A percentile compares a stretch with the other conserved stretches of the same genome.
These are phyloP conservation scores for Cryptococcus sp. DNA, from an alignment of 1,284 basidiomycete species.

Conservation along the genomic window DNA sequence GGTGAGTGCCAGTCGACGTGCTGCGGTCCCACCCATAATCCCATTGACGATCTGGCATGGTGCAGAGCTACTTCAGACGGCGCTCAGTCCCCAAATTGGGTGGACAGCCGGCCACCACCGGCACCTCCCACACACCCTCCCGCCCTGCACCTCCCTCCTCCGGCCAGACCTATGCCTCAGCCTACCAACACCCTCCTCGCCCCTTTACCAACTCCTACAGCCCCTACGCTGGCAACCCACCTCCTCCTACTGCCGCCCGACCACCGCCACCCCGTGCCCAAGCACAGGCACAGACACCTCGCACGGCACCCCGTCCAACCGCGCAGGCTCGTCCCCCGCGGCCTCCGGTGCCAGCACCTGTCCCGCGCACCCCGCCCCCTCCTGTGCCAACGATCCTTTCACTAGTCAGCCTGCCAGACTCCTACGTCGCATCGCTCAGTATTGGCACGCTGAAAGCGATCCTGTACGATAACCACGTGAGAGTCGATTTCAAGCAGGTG, in stretches of 20 bases:
- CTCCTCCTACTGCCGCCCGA: conserved; percentile 11
- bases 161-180: conserved; percentile 3
- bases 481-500: conserved; percentile 50
- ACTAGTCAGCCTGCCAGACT: conserved; percentile 61
- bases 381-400: conserved; percentile 60
- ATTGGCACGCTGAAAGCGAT: conserved; percentile 68
- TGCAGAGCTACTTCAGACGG: conserved; percentile 43
- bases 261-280: conserved; percentile 16
- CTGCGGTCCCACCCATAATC: neutral
- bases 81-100: conserved; percentile 39
- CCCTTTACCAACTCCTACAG: neutral
- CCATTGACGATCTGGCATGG: too few relatives aligned
- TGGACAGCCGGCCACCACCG: conserved; percentile 7
- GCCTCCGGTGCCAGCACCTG: conserved; percentile 27
- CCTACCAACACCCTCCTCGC: neutral
- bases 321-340: conserved; percentile 17
- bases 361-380: conserved; percentile 22
- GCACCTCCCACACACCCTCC: conserved; percentile 7
- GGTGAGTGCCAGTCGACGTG: conserved; percentile 23
- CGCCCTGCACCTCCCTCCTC: conserved; percentile 10
- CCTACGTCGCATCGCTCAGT: conserved; percentile 59
- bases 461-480: conserved; percentile 59
- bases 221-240: conserved; percentile 2
- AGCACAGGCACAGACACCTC: conserved; percentile 13
- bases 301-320: conserved; percentile 10